These are phyloP conservation scores for Fusarium xylarioides DNA, from an alignment of 2,329 filamentous ascomycete species.

Conservation along the genomic window DNA sequence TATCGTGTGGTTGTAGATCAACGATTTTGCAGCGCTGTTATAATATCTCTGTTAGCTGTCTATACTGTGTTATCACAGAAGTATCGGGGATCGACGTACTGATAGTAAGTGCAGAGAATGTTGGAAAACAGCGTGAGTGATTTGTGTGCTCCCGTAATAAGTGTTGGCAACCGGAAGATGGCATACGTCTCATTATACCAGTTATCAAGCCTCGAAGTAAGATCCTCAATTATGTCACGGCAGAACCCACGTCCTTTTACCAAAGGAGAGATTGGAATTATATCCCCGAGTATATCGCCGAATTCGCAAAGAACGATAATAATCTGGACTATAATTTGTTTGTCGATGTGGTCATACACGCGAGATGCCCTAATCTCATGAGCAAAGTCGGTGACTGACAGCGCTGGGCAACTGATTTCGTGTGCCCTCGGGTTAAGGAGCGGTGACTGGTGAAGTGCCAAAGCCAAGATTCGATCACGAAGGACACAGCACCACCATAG, in stretches of 20 bases:
- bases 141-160: background rate
- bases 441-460: background rate
- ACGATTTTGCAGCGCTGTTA: background rate
- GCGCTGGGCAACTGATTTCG: background rate
- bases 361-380: background rate
- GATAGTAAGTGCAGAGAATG: background rate
- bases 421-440: background rate
- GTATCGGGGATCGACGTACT: background rate
- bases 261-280: background rate
- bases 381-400: background rate
- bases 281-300: background rate
- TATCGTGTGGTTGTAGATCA: background rate
- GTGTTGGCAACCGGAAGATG: background rate
- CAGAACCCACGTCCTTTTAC: background rate
- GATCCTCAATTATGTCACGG: background rate
- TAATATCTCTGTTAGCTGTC: accelerated
- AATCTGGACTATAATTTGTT: background rate
- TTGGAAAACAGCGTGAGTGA: background rate
- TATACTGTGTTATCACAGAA: accelerated
- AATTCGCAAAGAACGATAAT: background rate
- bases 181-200: background rate
- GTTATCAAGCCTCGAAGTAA: background rate
- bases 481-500: background rate
- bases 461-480: background rate
- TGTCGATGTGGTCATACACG: background rate